Conservation (phyloP, 2,329 filamentous ascomycete species). For the Incumbomyces lentus region DNA sequence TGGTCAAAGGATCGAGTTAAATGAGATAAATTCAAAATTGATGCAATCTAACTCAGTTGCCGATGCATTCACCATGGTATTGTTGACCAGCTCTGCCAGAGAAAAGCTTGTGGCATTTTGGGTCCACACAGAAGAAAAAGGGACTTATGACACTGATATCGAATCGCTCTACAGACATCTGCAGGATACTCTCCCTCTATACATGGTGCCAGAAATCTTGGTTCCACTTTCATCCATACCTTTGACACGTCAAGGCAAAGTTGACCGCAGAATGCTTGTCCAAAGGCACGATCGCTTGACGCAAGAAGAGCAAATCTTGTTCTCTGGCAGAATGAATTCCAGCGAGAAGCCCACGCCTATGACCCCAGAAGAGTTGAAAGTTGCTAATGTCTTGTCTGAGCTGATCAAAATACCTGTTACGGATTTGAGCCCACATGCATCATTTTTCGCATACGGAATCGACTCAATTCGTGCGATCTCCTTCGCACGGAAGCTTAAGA, state of each 20-base stretch:
- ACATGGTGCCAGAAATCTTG: constrained; percentile 70
- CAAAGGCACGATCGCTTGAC: constrained; percentile 39
- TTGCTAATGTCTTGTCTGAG: constrained; percentile 47
- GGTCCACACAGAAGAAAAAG: constrained; percentile 34
- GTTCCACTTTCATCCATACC: constrained; percentile 62
- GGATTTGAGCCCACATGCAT: constrained; percentile 53
- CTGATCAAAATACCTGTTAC: constrained; percentile 37
- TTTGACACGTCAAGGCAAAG: constrained; percentile 63
- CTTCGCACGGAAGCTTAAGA: constrained; percentile 49
- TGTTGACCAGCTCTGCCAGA: constrained; percentile 28
- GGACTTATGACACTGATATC: constrained; percentile 21
- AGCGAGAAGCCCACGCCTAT: constrained; percentile 26
- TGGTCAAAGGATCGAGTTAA: constrained; percentile 68
- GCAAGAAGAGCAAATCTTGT: constrained; percentile 34
- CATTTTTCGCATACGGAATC: constrained; percentile 67
- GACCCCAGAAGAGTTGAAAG: constrained; percentile 43
- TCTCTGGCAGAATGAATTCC: constrained; percentile 23
- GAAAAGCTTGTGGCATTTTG: constrained; percentile 52
- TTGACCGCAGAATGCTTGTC: constrained; percentile 50
- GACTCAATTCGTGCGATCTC: constrained; percentile 76
- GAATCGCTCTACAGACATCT: constrained; percentile 46
- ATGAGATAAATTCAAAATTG: constrained; percentile 59
- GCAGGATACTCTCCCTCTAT: constrained; percentile 50
- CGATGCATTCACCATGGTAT: constrained; percentile 56
- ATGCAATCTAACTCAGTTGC: constrained; percentile 41